These are phyloP conservation scores for Neofusicoccum kwambonambiense DNA, from an alignment of 2,329 filamentous ascomycete genomes.

Conservation along the genomic window DNA sequence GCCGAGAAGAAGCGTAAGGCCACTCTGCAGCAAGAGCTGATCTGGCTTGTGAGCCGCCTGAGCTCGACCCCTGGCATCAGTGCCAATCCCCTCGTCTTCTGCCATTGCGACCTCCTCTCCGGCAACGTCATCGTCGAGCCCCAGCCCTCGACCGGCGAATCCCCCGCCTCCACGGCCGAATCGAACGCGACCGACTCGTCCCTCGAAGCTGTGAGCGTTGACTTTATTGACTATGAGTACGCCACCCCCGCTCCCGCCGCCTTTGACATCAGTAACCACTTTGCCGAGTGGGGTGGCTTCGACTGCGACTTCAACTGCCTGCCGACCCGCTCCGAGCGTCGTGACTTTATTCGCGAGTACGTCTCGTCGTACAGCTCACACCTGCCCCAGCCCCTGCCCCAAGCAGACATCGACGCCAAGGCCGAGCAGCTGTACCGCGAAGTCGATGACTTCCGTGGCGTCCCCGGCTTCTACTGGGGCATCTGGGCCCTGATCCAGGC, in stretches of 20 bases:
- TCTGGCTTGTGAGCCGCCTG: constrained; percentile 66
- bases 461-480: constrained; percentile 88
- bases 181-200: constrained; percentile 20
- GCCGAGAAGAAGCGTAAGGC: constrained; percentile 66
- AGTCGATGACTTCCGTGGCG: constrained; percentile 81
- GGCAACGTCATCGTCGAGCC: constrained; percentile 91
- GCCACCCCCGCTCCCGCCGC: constrained; percentile 89
- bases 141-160: constrained; percentile 32
- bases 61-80: constrained; percentile 71
- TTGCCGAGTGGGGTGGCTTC: constrained; percentile 97
- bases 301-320: constrained; percentile 87
- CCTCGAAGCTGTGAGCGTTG: constrained; percentile 51
- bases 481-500: constrained; percentile 96
- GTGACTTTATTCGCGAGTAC: constrained; percentile 81
- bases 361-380: constrained; percentile 65
- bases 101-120: constrained; percentile 92
- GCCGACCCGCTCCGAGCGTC: constrained; percentile 73
- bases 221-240: constrained; percentile 98
- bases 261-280: constrained; percentile 97
- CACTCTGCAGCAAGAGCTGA: constrained; percentile 71
- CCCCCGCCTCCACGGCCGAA: constrained; percentile 27
- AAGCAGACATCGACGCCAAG: constrained; percentile 20
- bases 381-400: constrained; percentile 25
- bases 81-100: constrained; percentile 77
- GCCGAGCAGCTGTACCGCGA: constrained; percentile 67